Conservation (phyloP, 2,329 filamentous ascomycete genomes). For the Diatrype stigma region DNA sequence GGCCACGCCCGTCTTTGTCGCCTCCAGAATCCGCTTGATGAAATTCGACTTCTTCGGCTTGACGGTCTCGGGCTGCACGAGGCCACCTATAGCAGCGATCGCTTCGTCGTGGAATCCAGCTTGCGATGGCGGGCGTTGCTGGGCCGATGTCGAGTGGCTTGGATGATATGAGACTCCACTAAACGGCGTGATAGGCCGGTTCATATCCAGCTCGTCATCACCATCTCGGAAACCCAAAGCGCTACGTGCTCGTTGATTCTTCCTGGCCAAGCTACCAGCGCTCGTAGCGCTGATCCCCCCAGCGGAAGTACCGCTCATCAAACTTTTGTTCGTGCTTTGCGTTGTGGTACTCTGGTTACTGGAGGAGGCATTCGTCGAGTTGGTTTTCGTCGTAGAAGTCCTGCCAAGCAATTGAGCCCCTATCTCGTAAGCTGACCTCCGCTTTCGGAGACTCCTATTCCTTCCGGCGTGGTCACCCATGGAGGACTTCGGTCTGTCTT, state of each 20-base stretch:
- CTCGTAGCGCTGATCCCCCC: conserved; percentile 91
- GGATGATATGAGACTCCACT: conserved; percentile 88
- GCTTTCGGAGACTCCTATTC: conserved; percentile 51
- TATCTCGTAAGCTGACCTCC: conserved; percentile 77
- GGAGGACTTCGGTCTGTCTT: conserved; percentile 56
- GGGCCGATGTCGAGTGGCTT: conserved; percentile 65
- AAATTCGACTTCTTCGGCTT: conserved; percentile 83
- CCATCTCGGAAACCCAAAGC: conserved; percentile 58
- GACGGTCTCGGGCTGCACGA: conserved; percentile 53
- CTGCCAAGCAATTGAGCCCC: conserved; percentile 65
- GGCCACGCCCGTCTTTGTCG: conserved; percentile 88
- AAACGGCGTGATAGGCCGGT: conserved; percentile 60
- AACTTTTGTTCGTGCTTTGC: conserved; percentile 72
- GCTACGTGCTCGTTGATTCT: conserved; percentile 62
- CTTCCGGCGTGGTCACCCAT: conserved; percentile 39
- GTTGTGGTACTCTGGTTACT: conserved; percentile 65
- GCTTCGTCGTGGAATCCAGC: conserved; percentile 63
- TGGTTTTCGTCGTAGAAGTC: conserved; percentile 86
- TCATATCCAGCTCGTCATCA: conserved; percentile 38
- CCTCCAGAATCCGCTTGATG: conserved; percentile 92
- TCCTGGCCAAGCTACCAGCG: conserved; percentile 84
- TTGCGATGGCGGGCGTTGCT: conserved; percentile 57
- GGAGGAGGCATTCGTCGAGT: conserved; percentile 71
- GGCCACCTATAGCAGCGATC: conserved; percentile 69
- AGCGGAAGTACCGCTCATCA: conserved; percentile 93